A percentile compares a stretch with the other conserved stretches of the same genome.
Evolutionary conservation across 345 rosid species (phyloP).

Genomic region (Schrenkiella parvula): DNA sequence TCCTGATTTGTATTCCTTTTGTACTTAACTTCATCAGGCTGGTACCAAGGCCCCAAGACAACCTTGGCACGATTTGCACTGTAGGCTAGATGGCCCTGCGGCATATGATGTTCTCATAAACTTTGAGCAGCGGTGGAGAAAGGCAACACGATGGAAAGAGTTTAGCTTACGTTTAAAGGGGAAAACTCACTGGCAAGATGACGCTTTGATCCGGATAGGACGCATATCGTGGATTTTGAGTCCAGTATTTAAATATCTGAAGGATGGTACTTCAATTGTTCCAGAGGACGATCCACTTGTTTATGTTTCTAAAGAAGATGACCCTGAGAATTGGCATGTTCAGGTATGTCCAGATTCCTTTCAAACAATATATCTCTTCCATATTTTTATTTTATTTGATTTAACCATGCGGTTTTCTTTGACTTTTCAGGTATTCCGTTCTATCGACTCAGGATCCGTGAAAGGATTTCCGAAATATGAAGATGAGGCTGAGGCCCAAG

Average conservation of each 20-base stretch:
- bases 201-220: conserved; percentile 72
- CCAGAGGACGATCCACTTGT: conserved; percentile 50
- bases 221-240: conserved; percentile 94
- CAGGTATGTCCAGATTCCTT: conserved; percentile 49
- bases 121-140: conserved; percentile 97
- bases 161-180: conserved; percentile 56
- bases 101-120: conserved; percentile 92
- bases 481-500: conserved; percentile 45
- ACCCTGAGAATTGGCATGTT: conserved; percentile 77
- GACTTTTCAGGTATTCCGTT: conserved; percentile 65
- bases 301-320: conserved; percentile 49
- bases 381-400: too few species aligned
- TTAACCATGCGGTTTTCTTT: not conserved
- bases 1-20: conserved; percentile 1
- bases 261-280: conserved; percentile 44
- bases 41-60: conserved; percentile 81
- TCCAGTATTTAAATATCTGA: conserved; percentile 38
- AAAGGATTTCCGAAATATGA: conserved; percentile 71
- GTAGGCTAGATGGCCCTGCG: conserved; percentile 90
- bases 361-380: not conserved
- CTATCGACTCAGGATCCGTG: conserved; percentile 78
- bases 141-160: conserved; percentile 76
- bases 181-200: conserved; percentile 69
- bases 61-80: conserved; percentile 97
- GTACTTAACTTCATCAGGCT: conserved; percentile 37